A percentile compares a stretch with the other conserved stretches of the same genome.
phyloP scores from a whole-genome alignment of 2,329 filamentous ascomycete species.

The Drechmeria coniospora region DNA sequence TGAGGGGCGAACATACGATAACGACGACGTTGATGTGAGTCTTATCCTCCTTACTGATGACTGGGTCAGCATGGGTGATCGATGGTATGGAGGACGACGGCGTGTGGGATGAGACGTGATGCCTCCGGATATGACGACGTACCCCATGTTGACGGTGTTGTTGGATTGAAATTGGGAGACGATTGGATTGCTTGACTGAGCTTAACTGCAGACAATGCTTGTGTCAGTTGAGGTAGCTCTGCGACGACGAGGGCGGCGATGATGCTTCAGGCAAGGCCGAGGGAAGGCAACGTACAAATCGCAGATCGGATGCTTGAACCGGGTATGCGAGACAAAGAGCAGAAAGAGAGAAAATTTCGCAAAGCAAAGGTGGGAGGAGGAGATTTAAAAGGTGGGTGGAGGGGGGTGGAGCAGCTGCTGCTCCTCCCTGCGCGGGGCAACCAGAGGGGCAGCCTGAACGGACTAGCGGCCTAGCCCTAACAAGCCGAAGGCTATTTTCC shows the following conservation, averaged over 20 bases:
- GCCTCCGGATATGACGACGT: slow-evolving; percentile 5
- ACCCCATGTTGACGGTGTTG: slow-evolving; percentile 22
- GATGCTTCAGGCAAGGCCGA: slow-evolving; percentile 4
- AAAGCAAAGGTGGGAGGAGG: slow-evolving; percentile 21
- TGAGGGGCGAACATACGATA: slow-evolving; percentile 41
- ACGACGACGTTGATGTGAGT: slow-evolving; percentile 95
- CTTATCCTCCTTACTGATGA: slow-evolving; percentile 84
- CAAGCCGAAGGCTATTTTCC: slow-evolving; percentile 14
- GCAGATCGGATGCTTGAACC: slow-evolving; percentile 29
- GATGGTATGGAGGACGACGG: no score
- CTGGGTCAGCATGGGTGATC: slow-evolving; percentile 2
- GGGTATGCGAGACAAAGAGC: slow-evolving; percentile 28
- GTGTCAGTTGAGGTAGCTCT: slow-evolving; percentile 4
- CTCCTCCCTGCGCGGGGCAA: slow-evolving; percentile 20
- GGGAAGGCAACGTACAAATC: slow-evolving; percentile 18
- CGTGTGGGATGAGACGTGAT: no score
- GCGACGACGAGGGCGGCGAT: neutral
- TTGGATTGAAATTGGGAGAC: slow-evolving; percentile 1
- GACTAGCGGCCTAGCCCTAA: slow-evolving; percentile 18
- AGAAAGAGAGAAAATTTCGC: slow-evolving; percentile 20
- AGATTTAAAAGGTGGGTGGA: slow-evolving; percentile 20
- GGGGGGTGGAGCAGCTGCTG: slow-evolving; percentile 13
- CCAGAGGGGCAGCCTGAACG: slow-evolving; percentile 7
- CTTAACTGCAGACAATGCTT: slow-evolving; percentile 3
- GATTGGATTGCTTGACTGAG: slow-evolving; percentile 4